Conservation (phyloP, 768 basidiomycete species). For the Agaricus subrufescens region DNA sequence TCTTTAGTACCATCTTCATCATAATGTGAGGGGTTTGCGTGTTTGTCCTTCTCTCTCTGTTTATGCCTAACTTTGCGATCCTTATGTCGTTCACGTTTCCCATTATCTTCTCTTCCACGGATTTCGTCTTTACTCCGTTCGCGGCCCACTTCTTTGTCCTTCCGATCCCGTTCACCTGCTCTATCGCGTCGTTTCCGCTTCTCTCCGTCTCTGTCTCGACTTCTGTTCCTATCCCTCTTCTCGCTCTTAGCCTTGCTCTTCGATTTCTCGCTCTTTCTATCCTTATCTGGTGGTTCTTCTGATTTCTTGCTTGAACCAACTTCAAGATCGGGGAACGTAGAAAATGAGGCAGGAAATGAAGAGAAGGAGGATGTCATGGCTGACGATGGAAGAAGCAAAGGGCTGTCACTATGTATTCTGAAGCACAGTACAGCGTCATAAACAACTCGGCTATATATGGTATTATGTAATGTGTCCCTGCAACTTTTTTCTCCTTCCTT, state of each 20-base stretch:
- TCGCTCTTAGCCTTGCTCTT: conserved; percentile 6
- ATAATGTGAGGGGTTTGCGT: conserved; percentile 17
- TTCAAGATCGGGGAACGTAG: conserved; percentile 65
- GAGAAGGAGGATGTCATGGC: conserved; percentile 49
- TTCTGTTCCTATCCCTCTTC: conserved; percentile 16
- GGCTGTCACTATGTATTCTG: too few relatives aligned
- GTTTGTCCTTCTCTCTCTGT: conserved; percentile 20
- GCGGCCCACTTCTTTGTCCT: conserved; percentile 15
- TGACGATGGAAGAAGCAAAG: too few relatives aligned
- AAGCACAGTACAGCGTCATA: too few relatives aligned
- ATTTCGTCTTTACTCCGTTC: conserved; percentile 12
- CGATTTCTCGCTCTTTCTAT: conserved; percentile 9
- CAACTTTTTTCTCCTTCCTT: conserved; percentile 1
- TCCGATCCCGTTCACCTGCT: conserved; percentile 11
- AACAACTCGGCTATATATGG: too few relatives aligned
- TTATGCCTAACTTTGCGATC: conserved; percentile 19
- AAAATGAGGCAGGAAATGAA: conserved; percentile 61
- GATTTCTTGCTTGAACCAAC: conserved; percentile 17
- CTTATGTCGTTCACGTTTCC: conserved; percentile 13
- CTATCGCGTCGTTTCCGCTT: conserved; percentile 14
- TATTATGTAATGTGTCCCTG: conserved; percentile 13
- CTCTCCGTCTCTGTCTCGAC: conserved; percentile 5
- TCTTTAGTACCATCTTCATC: conserved; percentile 16
- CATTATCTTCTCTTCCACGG: conserved; percentile 13
- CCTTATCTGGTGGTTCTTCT: conserved; percentile 2